phyloP scores from a whole-genome alignment of 2,329 filamentous ascomycete species.

The Trichophyton verrucosum region DNA sequence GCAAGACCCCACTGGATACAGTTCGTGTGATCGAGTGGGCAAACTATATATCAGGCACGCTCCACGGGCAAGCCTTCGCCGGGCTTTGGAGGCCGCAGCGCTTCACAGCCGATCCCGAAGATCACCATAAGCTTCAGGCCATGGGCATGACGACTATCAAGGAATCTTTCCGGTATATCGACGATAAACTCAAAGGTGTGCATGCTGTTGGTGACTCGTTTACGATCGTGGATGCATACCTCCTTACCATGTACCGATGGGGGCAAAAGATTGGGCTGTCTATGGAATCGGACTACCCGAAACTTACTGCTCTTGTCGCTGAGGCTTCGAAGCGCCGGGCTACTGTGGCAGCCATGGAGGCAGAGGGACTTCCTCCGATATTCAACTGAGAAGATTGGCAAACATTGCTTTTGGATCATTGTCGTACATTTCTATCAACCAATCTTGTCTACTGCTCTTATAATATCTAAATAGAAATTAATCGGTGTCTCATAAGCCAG shows the following conservation, averaged over 20 bases:
- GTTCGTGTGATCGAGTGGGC: conserved; percentile 27
- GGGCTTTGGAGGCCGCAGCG: conserved; percentile 18
- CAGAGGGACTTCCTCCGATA: neutral
- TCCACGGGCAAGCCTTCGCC: conserved; percentile 22
- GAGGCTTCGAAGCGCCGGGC: neutral
- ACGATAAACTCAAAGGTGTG: conserved; percentile 15
- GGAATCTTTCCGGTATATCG: conserved; percentile 18
- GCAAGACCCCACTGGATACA: conserved; percentile 20
- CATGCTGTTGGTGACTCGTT: conserved; percentile 20
- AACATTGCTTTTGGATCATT: too few species aligned
- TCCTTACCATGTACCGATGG: conserved; percentile 3
- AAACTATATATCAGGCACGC: conserved; percentile 22
- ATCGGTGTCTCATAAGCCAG: neutral
- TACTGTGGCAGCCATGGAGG: neutral
- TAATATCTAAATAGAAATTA: neutral
- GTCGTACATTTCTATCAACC: neutral
- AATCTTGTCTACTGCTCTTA: neutral
- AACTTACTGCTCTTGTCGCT: neutral
- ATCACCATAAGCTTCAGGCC: conserved; percentile 13
- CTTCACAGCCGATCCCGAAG: conserved; percentile 16
- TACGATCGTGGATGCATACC: conserved; percentile 15
- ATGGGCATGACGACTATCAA: conserved; percentile 17
- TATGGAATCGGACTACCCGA: neutral
- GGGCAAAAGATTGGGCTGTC: neutral
- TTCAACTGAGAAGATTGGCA: neutral